Evolutionary conservation across 805 yeast genomes (phyloP).

Genomic region (Candida maesae): DNA sequence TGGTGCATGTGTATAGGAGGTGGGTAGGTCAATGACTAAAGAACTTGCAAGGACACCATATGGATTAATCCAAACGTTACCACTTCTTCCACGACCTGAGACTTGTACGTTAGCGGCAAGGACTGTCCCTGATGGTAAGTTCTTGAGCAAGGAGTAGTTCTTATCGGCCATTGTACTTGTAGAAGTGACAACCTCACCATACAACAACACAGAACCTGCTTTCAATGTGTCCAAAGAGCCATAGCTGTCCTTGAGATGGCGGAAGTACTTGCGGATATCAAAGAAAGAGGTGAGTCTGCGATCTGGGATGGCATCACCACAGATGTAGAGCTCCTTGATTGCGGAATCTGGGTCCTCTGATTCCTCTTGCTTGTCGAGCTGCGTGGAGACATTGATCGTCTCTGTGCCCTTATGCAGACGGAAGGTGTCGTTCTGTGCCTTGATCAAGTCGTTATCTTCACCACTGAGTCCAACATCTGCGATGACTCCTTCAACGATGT

Average conservation of each 20-base stretch:
- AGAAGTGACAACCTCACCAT: slow-evolving; percentile 88
- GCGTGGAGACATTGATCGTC: slow-evolving; percentile 19
- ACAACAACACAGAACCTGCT: slow-evolving; percentile 63
- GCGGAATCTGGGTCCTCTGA: slow-evolving; percentile 53
- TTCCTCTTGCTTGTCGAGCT: slow-evolving; percentile 30
- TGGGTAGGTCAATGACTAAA: slow-evolving; percentile 53
- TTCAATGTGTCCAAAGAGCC: slow-evolving; percentile 30
- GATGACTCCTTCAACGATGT: slow-evolving; percentile 32
- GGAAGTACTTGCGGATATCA: slow-evolving; percentile 54
- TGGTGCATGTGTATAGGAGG: slow-evolving; percentile 43
- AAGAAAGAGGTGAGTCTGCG: slow-evolving; percentile 66
- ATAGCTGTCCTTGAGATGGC: slow-evolving; percentile 33
- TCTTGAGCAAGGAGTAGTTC: slow-evolving; percentile 54
- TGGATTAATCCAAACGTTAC: slow-evolving; percentile 94
- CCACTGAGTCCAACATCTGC: slow-evolving; percentile 33
- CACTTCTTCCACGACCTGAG: slow-evolving; percentile 92
- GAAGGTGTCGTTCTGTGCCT: slow-evolving; percentile 55
- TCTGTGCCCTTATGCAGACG: slow-evolving; percentile 41
- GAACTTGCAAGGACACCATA: slow-evolving; percentile 86
- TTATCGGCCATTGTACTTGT: slow-evolving; percentile 76
- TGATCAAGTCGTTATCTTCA: slow-evolving; percentile 37
- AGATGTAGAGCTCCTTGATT: slow-evolving; percentile 51
- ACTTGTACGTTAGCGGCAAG: slow-evolving; percentile 79
- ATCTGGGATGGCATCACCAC: slow-evolving; percentile 44
- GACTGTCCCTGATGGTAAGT: slow-evolving; percentile 64